A percentile compares a stretch with the other conserved stretches of the same genome.
Evolutionary conservation across 148 eudicot species (phyloP).

Genomic region (Cornus suecica): DNA sequence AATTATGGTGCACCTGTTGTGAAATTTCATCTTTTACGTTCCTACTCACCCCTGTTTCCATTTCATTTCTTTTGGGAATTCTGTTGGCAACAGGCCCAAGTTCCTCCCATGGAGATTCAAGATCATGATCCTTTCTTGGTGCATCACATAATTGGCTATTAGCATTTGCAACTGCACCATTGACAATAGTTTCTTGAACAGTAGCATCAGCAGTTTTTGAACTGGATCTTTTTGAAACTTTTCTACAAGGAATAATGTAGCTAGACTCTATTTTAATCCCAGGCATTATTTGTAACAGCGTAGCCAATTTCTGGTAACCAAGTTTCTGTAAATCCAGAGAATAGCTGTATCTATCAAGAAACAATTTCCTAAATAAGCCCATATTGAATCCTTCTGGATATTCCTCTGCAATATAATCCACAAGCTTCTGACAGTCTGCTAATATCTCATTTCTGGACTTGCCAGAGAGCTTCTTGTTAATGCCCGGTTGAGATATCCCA

Average conservation of each 20-base stretch:
- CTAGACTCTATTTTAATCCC: conserved; percentile 49
- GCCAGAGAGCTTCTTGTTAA: conserved; percentile 22
- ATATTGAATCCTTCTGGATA: conserved; percentile 60
- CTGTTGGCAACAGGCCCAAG: conserved; percentile 58
- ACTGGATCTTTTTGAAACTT: conserved; percentile 27
- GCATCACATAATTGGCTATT: conserved; percentile 26
- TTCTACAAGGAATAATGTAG: conserved; percentile 29
- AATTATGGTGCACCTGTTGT: conserved; percentile 18
- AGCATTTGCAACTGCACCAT: conserved; percentile 10
- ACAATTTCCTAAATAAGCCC: conserved; percentile 41
- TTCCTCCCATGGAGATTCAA: conserved; percentile 72
- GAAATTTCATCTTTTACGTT: conserved; percentile 11
- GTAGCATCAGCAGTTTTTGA: conserved; percentile 13
- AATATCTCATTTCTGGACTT: conserved; percentile 58
- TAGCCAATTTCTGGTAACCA: conserved; percentile 64
- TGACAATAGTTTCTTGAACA: conserved; percentile 11
- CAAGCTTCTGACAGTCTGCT: conserved; percentile 67
- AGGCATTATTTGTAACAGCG: conserved; percentile 61
- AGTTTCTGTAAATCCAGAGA: conserved; percentile 61
- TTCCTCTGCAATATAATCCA: conserved; percentile 49
- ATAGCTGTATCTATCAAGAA: conserved; percentile 60
- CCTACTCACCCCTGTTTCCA: conserved; percentile 1
- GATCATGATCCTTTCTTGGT: conserved; percentile 33
- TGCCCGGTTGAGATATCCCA: conserved; percentile 26
- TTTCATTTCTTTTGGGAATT: conserved; percentile 21